These are phyloP conservation scores for Paramecium primaurelia DNA, from an alignment of 73 alveolate genomes.

Conservation along the genomic window DNA sequence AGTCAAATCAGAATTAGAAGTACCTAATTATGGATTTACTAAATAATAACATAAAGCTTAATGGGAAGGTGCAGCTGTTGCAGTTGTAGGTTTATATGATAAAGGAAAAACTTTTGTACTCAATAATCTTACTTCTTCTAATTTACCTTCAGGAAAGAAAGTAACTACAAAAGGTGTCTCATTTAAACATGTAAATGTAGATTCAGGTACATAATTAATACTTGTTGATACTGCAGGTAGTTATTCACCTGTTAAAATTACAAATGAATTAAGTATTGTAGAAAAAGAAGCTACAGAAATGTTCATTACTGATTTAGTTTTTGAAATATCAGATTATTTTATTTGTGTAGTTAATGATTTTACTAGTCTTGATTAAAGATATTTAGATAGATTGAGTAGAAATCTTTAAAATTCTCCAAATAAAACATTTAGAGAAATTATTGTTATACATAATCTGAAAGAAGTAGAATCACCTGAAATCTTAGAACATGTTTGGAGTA, in stretches of 20 bases:
- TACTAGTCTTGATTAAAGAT: slow-evolving; percentile 57
- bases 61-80: slow-evolving; percentile 42
- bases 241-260: slow-evolving; percentile 44
- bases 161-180: slow-evolving; percentile 55
- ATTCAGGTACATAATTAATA: slow-evolving; percentile 42
- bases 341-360: slow-evolving; percentile 63
- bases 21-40: slow-evolving; percentile 47
- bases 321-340: slow-evolving; percentile 56
- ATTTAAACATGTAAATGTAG: slow-evolving; percentile 44
- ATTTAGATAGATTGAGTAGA: slow-evolving; percentile 34
- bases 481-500: slow-evolving; percentile 49
- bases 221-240: slow-evolving; percentile 62
- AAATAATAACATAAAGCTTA: background rate
- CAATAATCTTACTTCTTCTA: background rate
- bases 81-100: slow-evolving; percentile 58
- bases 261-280: slow-evolving; percentile 32
- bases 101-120: slow-evolving; percentile 57
- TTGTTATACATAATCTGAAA: slow-evolving; percentile 57
- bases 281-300: slow-evolving; percentile 61
- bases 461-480: slow-evolving; percentile 47
- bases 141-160: slow-evolving; percentile 52
- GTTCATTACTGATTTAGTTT: slow-evolving; percentile 41
- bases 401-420: slow-evolving; percentile 1
- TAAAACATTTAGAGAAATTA: slow-evolving; percentile 52
- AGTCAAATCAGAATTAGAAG: background rate